These are phyloP conservation scores for Acorus gramineus DNA, from an alignment of 106 monocot genomes.

Conservation along the genomic window DNA sequence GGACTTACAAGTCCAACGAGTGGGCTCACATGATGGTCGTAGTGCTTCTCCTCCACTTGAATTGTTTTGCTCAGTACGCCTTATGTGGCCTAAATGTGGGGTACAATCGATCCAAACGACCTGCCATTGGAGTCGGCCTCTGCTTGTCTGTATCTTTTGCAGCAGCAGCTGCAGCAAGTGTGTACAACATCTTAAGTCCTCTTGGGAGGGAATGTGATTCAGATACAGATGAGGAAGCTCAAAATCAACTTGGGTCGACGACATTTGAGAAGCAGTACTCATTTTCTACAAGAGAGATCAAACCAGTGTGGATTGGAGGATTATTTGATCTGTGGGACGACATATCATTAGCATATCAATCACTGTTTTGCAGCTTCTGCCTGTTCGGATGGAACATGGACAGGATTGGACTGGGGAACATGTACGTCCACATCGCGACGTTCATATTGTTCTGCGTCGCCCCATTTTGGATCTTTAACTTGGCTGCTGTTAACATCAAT, in stretches of 20 bases:
- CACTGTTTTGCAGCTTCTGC: constrained; percentile 42
- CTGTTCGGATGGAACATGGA: constrained; percentile 57
- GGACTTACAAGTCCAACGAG: constrained; percentile 63
- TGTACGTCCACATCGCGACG: constrained; percentile 49
- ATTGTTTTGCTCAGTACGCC: constrained; percentile 81
- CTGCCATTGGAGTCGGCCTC: constrained; percentile 59
- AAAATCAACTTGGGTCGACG: constrained; percentile 12
- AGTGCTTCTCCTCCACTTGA: constrained; percentile 55
- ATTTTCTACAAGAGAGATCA: constrained; percentile 28
- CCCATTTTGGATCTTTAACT: constrained; percentile 45
- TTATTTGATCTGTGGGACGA: constrained; percentile 46
- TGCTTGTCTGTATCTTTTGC: constrained; percentile 54
- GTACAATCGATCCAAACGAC: constrained; percentile 43
- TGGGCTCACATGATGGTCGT: constrained; percentile 86
- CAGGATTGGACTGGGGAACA: constrained; percentile 43
- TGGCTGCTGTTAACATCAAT: constrained; percentile 39
- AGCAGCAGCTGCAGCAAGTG: constrained; percentile 46
- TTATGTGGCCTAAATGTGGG: constrained; percentile 73
- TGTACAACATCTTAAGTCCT: constrained; percentile 74
- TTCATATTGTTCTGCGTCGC: constrained; percentile 37
- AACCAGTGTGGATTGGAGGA: constrained; percentile 36
- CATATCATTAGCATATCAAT: constrained; percentile 31
- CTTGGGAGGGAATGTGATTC: constrained; percentile 61
- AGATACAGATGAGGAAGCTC: constrained; percentile 32
- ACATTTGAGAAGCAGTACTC: constrained; percentile 54